A percentile compares a stretch with the other conserved stretches of the same genome.
phyloP scores from a whole-genome alignment of 1,284 basidiomycete species.

The Ustilago nuda region DNA sequence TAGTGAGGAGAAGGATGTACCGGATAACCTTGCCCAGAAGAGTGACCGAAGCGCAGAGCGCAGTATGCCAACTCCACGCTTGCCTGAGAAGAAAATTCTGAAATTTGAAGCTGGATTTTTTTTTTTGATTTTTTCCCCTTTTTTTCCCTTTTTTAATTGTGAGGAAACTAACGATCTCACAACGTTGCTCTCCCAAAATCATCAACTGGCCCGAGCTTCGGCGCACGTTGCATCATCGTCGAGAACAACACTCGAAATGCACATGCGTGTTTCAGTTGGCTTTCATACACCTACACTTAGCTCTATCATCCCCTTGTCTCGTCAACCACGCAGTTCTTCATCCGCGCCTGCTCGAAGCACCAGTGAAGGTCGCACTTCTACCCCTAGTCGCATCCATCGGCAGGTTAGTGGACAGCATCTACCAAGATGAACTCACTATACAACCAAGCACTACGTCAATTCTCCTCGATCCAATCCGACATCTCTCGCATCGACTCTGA shows the following conservation, averaged over 20 bases:
- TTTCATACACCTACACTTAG: background rate
- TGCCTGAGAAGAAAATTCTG: constrained; percentile 6
- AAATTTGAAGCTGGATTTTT: constrained; percentile 7
- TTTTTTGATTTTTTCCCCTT: background rate
- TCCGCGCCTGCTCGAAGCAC: too few species aligned
- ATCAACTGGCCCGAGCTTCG: background rate
- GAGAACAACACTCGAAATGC: constrained; percentile 17
- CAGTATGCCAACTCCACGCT: too few species aligned
- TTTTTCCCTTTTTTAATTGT: background rate
- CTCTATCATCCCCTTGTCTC: too few species aligned
- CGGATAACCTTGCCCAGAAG: background rate
- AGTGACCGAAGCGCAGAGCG: constrained; percentile 4
- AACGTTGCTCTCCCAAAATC: background rate
- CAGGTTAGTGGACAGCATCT: background rate
- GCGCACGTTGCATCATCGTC: constrained; percentile 21
- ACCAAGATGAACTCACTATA: constrained; percentile 66
- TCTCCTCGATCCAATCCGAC: constrained; percentile 65
- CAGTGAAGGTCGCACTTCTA: too few species aligned
- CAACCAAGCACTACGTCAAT: constrained; percentile 66
- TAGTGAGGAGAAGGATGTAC: background rate
- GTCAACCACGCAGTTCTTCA: too few species aligned
- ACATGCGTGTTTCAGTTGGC: constrained; percentile 5
- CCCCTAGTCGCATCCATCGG: too few species aligned
- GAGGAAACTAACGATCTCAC: constrained; percentile 7
- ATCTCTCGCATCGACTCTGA: constrained; percentile 57